Evolutionary conservation across 2,329 filamentous ascomycete species (phyloP).

Genomic region (Xylariaceae sp.): DNA sequence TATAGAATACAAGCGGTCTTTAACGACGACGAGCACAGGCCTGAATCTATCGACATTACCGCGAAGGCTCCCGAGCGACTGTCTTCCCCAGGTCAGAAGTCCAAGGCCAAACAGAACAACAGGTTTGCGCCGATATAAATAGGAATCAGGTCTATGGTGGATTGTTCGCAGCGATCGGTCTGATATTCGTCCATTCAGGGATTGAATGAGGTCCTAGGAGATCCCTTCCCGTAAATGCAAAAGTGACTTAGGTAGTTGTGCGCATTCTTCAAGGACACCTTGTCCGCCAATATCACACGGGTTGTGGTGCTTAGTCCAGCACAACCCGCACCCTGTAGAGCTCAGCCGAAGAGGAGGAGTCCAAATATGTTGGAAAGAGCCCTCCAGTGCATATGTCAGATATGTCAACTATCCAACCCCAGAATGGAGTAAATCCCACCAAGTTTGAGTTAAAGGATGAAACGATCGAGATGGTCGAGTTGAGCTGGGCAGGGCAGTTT

Average conservation of each 20-base stretch:
- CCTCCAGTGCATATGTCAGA: conserved; percentile 66
- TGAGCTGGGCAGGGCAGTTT: conserved; percentile 62
- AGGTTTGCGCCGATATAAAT: conserved; percentile 59
- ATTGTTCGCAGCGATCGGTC: conserved; percentile 25
- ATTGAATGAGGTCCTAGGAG: conserved; percentile 57
- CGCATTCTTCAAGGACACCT: conserved; percentile 62
- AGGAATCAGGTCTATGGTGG: conserved; percentile 53
- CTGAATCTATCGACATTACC: background rate
- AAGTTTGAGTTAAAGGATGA: conserved; percentile 69
- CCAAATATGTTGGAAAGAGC: conserved; percentile 57
- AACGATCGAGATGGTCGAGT: too few relatives aligned
- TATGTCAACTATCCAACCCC: conserved; percentile 66
- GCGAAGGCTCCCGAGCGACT: background rate
- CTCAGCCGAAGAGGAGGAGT: conserved; percentile 64
- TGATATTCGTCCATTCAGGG: conserved; percentile 45
- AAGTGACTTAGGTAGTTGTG: conserved; percentile 66
- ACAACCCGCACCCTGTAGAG: conserved; percentile 63
- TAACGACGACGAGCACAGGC: background rate
- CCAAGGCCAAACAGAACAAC: conserved; percentile 57
- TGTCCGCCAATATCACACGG: conserved; percentile 66
- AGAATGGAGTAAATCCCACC: conserved; percentile 68
- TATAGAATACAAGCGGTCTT: background rate
- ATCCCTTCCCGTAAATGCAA: conserved; percentile 61
- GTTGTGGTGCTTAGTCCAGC: conserved; percentile 64
- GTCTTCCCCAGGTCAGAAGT: conserved; percentile 45